Evolutionary conservation across 2,329 filamentous ascomycete species (phyloP), one percentile per base, ranked within the genome.

Genomic region (Exophiala dermatitidis): DNA sequence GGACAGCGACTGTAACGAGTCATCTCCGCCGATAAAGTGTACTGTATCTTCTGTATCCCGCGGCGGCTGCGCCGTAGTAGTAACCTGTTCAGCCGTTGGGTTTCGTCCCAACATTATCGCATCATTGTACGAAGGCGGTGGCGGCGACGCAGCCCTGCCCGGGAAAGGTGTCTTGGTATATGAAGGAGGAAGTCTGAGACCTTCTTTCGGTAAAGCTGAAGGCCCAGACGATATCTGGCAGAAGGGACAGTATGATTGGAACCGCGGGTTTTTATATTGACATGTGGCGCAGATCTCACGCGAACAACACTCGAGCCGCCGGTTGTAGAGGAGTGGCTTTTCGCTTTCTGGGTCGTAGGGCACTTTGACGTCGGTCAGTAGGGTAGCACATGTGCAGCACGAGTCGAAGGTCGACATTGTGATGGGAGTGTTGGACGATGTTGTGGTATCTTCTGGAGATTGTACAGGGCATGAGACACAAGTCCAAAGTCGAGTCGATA

Each of bases 1-100:
- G 0, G 85, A 84, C 10, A 93, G 72, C 1, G 84, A 86, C 19
- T 74, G 63, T 60, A 91, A 71, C 6, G 78, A 83, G 66, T 93
- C 88, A n/a, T 73, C 70, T 53, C 86, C 83, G 63, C 86, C 75
- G 46, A 93, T 73, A 68, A 89, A 89, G 67, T 93, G 88, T 9
- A 90, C 72, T 2, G 82, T 81, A 67, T 90, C 85, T 53, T 56
- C 53, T 5, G 56, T 56, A n/a, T 56, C 49, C 32, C 7, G 10
- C 1, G 46, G 34, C 5, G 52, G 56, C 12, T 49, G 19, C 19
- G 12, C 38, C 28, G 5, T 48, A 6, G 26, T 43, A 4, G 31
- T 43, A 5, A 30, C 41, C 34, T 45, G 51, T 26, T 57, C 50
- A 8, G 30, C 29, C 19, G 46, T 5, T 37, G n/a, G 7, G n/a